phyloP scores from a whole-genome alignment of 2,329 filamentous ascomycete species.

The Diaporthe sp. region DNA sequence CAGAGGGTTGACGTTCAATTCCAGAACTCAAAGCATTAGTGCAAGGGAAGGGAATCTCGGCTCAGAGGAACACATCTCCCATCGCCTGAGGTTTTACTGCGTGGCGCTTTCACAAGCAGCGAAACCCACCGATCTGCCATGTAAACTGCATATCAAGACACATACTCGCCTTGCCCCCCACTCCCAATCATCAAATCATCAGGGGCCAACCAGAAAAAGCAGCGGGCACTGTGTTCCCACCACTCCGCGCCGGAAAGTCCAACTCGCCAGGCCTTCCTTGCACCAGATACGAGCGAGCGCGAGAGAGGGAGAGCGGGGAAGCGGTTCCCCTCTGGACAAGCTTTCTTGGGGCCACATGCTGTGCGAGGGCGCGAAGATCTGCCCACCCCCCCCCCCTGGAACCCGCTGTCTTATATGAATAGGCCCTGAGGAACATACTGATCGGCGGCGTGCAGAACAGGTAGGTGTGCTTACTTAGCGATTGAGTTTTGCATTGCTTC shows the following conservation, averaged over 20 bases:
- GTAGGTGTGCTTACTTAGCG: neutral
- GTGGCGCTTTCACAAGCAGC: neutral
- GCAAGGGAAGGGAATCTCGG: neutral
- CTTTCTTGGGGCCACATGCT: conserved; percentile 20
- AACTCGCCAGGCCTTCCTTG: conserved; percentile 17
- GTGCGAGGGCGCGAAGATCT: conserved; percentile 21
- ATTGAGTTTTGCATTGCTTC: neutral
- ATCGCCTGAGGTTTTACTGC: neutral
- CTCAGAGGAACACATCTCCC: neutral
- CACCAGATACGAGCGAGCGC: neutral
- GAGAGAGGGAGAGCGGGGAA: conserved; percentile 8
- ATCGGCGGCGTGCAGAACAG: neutral
- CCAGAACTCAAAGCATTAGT: neutral
- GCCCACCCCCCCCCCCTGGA: neutral
- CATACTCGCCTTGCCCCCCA: neutral
- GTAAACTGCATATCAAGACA: neutral
- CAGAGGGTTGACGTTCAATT: neutral
- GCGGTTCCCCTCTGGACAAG: conserved; percentile 15
- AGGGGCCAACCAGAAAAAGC: neutral
- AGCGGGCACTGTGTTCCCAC: conserved; percentile 30
- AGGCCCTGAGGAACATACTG: neutral
- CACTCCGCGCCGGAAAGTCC: conserved; percentile 25
- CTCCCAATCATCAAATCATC: neutral
- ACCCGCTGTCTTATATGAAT: neutral
- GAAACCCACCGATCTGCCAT: neutral